Evolutionary conservation across 2,329 filamentous ascomycete genomes (phyloP).

Genomic region (Alternaria metachromatica): DNA sequence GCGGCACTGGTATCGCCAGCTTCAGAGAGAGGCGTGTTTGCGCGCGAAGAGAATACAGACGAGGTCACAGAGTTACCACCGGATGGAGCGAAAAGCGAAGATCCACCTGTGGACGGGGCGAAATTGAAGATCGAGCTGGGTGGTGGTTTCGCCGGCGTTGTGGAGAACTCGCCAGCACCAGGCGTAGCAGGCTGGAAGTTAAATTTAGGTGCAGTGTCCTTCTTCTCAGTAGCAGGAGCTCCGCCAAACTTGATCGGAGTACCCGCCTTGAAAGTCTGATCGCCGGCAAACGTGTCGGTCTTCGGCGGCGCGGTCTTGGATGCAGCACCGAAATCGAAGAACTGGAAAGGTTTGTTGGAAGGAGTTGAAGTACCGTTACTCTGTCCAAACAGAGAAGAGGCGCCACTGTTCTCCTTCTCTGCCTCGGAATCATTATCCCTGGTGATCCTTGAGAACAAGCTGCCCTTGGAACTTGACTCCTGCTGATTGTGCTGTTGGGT

Average conservation of each 20-base stretch:
- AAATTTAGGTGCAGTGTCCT: slow-evolving; percentile 30
- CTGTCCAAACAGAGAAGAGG: slow-evolving; percentile 22
- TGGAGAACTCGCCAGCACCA: slow-evolving; percentile 32
- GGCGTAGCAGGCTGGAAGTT: slow-evolving; percentile 37
- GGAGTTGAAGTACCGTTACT: slow-evolving; percentile 39
- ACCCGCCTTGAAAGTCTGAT: slow-evolving; percentile 47
- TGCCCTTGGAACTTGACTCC: slow-evolving; percentile 20
- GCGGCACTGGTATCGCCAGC: slow-evolving; percentile 38
- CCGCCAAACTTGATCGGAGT: slow-evolving; percentile 46
- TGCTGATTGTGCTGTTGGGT: slow-evolving; percentile 29
- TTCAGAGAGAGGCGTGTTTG: slow-evolving; percentile 46
- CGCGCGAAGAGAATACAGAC: slow-evolving; percentile 45
- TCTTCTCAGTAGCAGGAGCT: slow-evolving; percentile 28
- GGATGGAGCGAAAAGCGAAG: slow-evolving; percentile 27
- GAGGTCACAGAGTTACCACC: slow-evolving; percentile 31
- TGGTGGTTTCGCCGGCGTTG: slow-evolving; percentile 36
- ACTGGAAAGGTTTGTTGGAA: slow-evolving; percentile 29
- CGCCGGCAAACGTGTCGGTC: slow-evolving; percentile 37
- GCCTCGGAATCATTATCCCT: slow-evolving; percentile 26
- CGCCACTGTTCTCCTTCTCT: slow-evolving; percentile 31
- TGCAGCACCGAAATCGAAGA: slow-evolving; percentile 41
- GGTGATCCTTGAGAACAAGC: slow-evolving; percentile 40
- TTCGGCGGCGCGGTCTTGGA: slow-evolving; percentile 39
- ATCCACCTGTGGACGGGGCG: slow-evolving; percentile 19
- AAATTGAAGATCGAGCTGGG: slow-evolving; percentile 34